Evolutionary conservation across 2,329 filamentous ascomycete genomes (phyloP), one percentile per base, ranked within the genome.

Genomic region (Phaeophleospora eucalypticola): DNA sequence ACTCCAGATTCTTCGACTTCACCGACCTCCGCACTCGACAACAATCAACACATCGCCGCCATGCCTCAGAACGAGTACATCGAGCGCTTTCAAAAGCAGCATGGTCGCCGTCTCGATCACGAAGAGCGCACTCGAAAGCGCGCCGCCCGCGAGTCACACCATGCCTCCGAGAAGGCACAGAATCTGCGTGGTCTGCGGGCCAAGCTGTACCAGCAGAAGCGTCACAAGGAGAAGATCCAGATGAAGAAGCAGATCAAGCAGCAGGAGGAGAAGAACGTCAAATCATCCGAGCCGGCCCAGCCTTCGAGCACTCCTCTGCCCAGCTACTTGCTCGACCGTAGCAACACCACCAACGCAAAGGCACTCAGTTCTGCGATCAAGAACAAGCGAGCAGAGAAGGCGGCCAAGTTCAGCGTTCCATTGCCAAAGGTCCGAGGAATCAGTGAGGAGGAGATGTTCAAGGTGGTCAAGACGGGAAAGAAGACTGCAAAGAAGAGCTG

Each of bases 201-300:
- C 59, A 98, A 98, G 78, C 76, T 95, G 63, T 84, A 93, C 75
- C 86, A 91, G 70, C 84, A 97, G 80, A 89, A 90, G 77, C 82
- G 93, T 19, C 87, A 89, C 75, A 86, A 90, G 69, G 90, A 98
- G 78, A 98, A 98, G 84, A 95, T 95, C 67, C 89, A 95, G 79
- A 90, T 95, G 86, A 86, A 86, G 72, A 95, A 95, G 79, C 77
- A 83, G 64, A 94, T 98, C 80, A 88, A 87, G 73, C 86, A 88
- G 36, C 88, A 95, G 75, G 93, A 98, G 73, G 88, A 96, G 77
- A 84, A 89, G 72, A 94, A 96, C 66, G 83, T 97, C 76, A 95
- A 97, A 74, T 87, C 86, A 7, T 75, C 80, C 24, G 83, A 84
- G 45, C 83, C 86, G 57, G 81, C 85, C 60, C 86, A 93, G 70